Conservation (phyloP, 108 stramenopile genomes). For the Mayamaea pseudoterrestris region DNA sequence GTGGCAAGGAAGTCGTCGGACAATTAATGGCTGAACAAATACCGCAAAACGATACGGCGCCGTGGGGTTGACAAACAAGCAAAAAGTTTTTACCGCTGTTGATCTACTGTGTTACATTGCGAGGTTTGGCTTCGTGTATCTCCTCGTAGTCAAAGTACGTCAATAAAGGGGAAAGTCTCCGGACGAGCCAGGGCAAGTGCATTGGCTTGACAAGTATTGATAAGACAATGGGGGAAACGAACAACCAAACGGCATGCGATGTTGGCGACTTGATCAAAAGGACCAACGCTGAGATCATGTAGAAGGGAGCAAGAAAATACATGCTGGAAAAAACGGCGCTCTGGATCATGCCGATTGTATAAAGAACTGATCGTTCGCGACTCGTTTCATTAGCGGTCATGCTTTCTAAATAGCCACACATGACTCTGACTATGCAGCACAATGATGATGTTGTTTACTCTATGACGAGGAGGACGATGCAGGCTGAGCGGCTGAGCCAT, state of each 20-base stretch:
- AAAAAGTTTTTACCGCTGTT: conserved; percentile 16
- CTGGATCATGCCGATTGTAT: conserved; percentile 30
- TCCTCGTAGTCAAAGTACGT: conserved; percentile 62
- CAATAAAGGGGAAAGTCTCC: conserved; percentile 25
- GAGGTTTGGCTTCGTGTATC: conserved; percentile 24
- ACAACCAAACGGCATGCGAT: conserved; percentile 8
- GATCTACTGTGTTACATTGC: conserved; percentile 11
- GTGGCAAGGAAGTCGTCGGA: not conserved
- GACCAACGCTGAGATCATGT: conserved; percentile 19
- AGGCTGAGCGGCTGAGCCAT: too few relatives aligned
- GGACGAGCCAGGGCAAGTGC: conserved; percentile 9
- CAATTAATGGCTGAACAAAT: conserved; percentile 3
- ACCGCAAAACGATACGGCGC: conserved; percentile 14
- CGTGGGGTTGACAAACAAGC: conserved; percentile 40
- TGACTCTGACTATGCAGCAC: too few relatives aligned
- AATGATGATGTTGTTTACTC: too few relatives aligned
- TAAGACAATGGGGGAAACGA: conserved; percentile 19
- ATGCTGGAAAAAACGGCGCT: conserved; percentile 38
- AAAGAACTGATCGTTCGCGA: conserved; percentile 12
- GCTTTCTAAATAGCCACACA: not conserved
- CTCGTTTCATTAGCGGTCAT: conserved; percentile 1
- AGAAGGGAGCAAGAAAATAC: conserved; percentile 50
- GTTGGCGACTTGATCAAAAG: conserved; percentile 17
- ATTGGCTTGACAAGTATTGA: conserved; percentile 18
- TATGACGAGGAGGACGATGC: too few relatives aligned